Percentiles rank a stretch among this genome's conserved stretches.
Conservation (phyloP, 768 basidiomycete species). For the Crucibulum laeve region DNA sequence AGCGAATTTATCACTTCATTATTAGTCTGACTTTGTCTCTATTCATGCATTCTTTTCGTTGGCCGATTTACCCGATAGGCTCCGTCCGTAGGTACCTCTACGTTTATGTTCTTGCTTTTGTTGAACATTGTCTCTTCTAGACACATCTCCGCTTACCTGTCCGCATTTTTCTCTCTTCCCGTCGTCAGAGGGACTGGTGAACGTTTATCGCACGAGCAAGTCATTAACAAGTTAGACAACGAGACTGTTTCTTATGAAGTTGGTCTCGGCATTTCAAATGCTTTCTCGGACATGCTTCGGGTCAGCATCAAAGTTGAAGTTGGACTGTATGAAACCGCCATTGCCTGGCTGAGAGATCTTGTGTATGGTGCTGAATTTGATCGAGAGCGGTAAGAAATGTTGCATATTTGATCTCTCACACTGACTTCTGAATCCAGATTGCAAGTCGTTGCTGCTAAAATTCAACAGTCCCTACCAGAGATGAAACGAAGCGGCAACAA, state of each 20-base stretch:
- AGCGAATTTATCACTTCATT: constrained; percentile 4
- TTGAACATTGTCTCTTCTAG: constrained; percentile 30
- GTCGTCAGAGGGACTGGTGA: constrained; percentile 68
- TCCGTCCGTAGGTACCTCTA: constrained; percentile 63
- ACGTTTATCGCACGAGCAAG: constrained; percentile 78
- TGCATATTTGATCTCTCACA: background rate
- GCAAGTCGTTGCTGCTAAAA: constrained; percentile 80
- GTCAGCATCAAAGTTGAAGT: constrained; percentile 84
- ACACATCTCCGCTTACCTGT: constrained; percentile 72
- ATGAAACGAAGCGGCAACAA: constrained; percentile 85
- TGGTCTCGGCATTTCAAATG: constrained; percentile 54
- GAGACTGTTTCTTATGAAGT: constrained; percentile 87
- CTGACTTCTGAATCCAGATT: constrained; percentile 43
- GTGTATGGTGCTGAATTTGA: constrained; percentile 74
- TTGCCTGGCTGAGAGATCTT: constrained; percentile 84
- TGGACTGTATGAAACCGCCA: constrained; percentile 70
- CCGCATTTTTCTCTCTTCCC: constrained; percentile 86
- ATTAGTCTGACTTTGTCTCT: constrained; percentile 88
- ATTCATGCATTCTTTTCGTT: constrained; percentile 79
- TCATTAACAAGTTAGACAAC: constrained; percentile 85
- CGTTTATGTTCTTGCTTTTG: background rate
- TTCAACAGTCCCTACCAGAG: constrained; percentile 86
- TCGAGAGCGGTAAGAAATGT: constrained; percentile 57
- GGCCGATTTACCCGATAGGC: constrained; percentile 60
- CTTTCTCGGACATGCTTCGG: constrained; percentile 73